Evolutionary conservation across 768 basidiomycete genomes (phyloP), one percentile per base, ranked within the genome.

Genomic region (Macrolepiota dolichaula): DNA sequence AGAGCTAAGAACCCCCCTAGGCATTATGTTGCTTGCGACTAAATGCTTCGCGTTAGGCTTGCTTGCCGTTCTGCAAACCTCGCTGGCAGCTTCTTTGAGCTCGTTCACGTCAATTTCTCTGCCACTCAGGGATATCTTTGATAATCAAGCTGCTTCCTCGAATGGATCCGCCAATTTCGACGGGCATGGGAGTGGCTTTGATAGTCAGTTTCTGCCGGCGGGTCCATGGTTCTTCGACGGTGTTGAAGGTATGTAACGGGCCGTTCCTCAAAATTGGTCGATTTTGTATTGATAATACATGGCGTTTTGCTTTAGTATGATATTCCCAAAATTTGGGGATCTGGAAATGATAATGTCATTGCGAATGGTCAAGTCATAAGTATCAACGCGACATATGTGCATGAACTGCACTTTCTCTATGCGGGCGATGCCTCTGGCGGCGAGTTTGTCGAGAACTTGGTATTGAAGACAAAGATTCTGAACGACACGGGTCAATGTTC

Each of bases 331-430:
- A 55, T 65, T 1, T 81, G 81, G 79, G 79, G 79, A n/a, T 40
- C 49, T 11, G 65, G 59, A 7, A 44, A 70, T 17, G 82, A 85
- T 63, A 85, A 85, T 58, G 69, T 81, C 25, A 66, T 83, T 29
- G 73, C 79, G 15, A 62, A 75, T 6, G 74, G 75, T 1, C 83
- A 85, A 60, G 67, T 84, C 12, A 61, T 69, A 5, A 68, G 79
- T n/a, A 56, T 66, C 7, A 55, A 67, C 0, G 66, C 71, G n/a
- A 74, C 73, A 0, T 74, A 68, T 61, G 71, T 76, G 1, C 83
- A 84, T 61, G 74, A 83, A 61, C 66, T 85, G 25, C 80, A 83
- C 59, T 71, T 82, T 53, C 62, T 83, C 11, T 83, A 83, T 64
- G 73, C 79, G 22, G 79, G 78, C 25, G 79, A 79, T 51, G 74